phyloP scores from a whole-genome alignment of 78 protist species.

The Dictyostelium firmibasis region DNA sequence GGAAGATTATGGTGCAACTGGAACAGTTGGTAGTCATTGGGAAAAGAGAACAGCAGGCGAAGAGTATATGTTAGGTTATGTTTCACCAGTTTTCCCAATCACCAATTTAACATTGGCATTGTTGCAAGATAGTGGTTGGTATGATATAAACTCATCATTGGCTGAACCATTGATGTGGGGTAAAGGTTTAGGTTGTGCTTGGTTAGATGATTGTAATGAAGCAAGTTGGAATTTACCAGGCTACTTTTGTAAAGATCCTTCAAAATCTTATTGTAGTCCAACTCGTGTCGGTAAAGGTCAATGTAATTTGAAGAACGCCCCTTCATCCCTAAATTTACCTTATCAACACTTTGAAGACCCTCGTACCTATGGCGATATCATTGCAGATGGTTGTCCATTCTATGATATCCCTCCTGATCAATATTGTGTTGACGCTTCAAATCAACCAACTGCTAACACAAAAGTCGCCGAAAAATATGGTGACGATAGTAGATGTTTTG shows the following conservation, averaged over 20 bases:
- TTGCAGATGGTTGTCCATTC: conserved; percentile 48
- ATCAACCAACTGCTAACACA: neutral
- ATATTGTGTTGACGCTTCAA: neutral
- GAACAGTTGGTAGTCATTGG: conserved; percentile 55
- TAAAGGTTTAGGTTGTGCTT: conserved; percentile 15
- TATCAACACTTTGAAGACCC: conserved; percentile 31
- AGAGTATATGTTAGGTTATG: conserved; percentile 45
- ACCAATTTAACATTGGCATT: conserved; percentile 42
- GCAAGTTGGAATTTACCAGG: conserved; percentile 23
- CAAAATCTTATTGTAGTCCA: neutral
- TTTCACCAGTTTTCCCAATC: conserved; percentile 28
- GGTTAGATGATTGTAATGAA: neutral
- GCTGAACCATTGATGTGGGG: conserved; percentile 59
- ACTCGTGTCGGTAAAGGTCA: conserved; percentile 22
- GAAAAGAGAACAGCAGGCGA: conserved; percentile 14
- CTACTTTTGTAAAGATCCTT: neutral
- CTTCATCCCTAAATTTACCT: neutral
- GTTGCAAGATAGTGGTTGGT: conserved; percentile 44
- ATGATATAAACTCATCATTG: neutral
- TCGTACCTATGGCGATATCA: neutral
- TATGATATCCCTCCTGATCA: neutral
- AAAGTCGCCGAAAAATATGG: neutral
- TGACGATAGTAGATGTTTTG: conserved; percentile 53
- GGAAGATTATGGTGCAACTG: conserved; percentile 26
- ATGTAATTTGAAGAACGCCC: neutral